These are phyloP conservation scores for Hypoxylon sp. DNA, from an alignment of 2,329 filamentous ascomycete species.

Conservation along the genomic window DNA sequence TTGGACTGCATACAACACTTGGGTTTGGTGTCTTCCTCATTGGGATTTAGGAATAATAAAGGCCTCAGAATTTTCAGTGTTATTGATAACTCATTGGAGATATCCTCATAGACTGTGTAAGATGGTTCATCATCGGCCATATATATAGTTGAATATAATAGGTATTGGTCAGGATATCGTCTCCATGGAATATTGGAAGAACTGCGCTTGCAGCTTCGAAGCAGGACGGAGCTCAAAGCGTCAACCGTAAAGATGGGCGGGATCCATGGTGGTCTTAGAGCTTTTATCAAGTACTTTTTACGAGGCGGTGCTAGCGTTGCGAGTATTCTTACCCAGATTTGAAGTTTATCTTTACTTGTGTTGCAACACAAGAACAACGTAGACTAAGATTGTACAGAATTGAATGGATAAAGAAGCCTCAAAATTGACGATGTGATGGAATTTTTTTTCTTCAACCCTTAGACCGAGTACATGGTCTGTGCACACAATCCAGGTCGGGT, in stretches of 20 bases:
- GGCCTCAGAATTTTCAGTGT: conserved; percentile 57
- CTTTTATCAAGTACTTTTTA: background rate
- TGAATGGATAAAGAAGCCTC: background rate
- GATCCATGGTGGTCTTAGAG: background rate
- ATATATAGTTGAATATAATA: conserved; percentile 4
- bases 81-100: conserved; percentile 52
- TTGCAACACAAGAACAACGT: background rate
- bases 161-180: background rate
- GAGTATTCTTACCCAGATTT: too few relatives aligned
- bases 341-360: background rate
- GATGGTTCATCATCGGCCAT: conserved; percentile 53
- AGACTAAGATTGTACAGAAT: background rate
- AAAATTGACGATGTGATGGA: background rate
- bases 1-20: background rate
- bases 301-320: background rate
- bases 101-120: conserved; percentile 54
- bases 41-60: conserved; percentile 27
- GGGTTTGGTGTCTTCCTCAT: background rate
- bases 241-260: too few relatives aligned
- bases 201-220: too few relatives aligned
- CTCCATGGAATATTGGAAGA: background rate
- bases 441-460: conserved; percentile 10
- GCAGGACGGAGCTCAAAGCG: background rate
- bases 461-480: conserved; percentile 20
- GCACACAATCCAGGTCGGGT: conserved; percentile 13